Base-by-base conservation (phyloP, 495 filamentous ascomycete genomes). In the Aspergillus baeticus region DNA sequence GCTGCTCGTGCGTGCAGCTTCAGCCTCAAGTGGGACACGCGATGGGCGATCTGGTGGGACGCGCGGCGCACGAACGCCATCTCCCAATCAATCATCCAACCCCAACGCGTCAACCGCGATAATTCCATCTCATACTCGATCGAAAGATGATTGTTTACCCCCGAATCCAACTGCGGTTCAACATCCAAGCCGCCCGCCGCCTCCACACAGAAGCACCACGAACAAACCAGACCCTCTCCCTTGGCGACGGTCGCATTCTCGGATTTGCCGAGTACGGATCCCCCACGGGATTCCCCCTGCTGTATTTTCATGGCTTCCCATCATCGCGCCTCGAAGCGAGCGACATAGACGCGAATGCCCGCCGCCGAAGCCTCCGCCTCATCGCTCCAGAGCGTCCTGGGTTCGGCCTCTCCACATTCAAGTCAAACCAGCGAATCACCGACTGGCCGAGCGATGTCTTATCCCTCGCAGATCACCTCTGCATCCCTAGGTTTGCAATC, bases 301-400 rank as follows among this genome's bases (percentile, higher is more conserved):
- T 81, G 44, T 80, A 64, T 62, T 70, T 79, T 51, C 77, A 81
- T 59, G 74, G 78, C 20, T 71, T 63, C 37, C 76, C 77, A 1
- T 62, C 62, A 6, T 78, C 71, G 1, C 77, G 73, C 26, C 63
- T 74, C 10, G 76, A 80, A 61, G 74, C 58, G n/a, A 50, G 53
- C 7, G 59, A 23, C 13, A 45, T 68, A 11, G 60, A 73, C 53
- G 45, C 63, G 13, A 37, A 54, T 8, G 69, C 70, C 6, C 51
- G 51, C 10, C 63, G 51, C 3, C 67, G 61, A n/a, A 50, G 55
- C 3, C 50, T 76, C 17, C 71, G 73, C 51, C 36, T 81, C 38
- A 68, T 81, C 43, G 63, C 60, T 4, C 62, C 67, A 2, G 75
- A 78, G 20, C 68, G 76, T 1, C 78, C 78, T 1, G 78, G 78